Evolutionary conservation across 345 rosid species (phyloP).

Genomic region (Leavenworthia alabamica): DNA sequence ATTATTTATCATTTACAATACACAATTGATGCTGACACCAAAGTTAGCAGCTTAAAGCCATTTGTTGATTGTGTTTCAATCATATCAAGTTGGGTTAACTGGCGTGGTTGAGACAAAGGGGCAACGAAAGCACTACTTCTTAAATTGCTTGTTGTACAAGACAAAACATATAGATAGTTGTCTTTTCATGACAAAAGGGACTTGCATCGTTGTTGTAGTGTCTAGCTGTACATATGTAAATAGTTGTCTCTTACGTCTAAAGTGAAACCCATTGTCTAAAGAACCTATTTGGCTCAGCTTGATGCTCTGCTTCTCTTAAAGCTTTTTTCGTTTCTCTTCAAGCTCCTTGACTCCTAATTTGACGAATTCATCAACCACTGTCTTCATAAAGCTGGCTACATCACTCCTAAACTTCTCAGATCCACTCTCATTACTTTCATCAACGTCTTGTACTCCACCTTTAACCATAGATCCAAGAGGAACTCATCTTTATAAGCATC

Average conservation of each 20-base stretch:
- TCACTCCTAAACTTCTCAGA: conserved; percentile 37
- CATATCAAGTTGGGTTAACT: no score
- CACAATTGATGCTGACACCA: no score
- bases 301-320: conserved; percentile 21
- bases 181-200: conserved; percentile 5
- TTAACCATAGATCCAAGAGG: conserved; percentile 57
- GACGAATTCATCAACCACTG: conserved; percentile 41
- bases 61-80: no score
- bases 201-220: not conserved
- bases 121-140: conserved; percentile 25
- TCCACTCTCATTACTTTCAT: conserved; percentile 43
- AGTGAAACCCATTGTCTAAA: no score
- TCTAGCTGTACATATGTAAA: not conserved
- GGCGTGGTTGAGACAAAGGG: conserved; percentile 22
- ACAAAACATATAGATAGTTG: conserved; percentile 26
- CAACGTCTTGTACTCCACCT: conserved; percentile 63
- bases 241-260: no score
- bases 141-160: conserved; percentile 17
- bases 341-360: conserved; percentile 38
- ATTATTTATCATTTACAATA: not conserved
- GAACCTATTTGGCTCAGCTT: conserved; percentile 32
- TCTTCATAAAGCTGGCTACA: conserved; percentile 29
- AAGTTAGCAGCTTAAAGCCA: no score
- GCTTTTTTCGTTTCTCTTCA: conserved; percentile 8
- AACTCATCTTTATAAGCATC: conserved; percentile 65